Evolutionary conservation across 495 filamentous ascomycete genomes (phyloP).

Genomic region (Aspergillus conjunctus): DNA sequence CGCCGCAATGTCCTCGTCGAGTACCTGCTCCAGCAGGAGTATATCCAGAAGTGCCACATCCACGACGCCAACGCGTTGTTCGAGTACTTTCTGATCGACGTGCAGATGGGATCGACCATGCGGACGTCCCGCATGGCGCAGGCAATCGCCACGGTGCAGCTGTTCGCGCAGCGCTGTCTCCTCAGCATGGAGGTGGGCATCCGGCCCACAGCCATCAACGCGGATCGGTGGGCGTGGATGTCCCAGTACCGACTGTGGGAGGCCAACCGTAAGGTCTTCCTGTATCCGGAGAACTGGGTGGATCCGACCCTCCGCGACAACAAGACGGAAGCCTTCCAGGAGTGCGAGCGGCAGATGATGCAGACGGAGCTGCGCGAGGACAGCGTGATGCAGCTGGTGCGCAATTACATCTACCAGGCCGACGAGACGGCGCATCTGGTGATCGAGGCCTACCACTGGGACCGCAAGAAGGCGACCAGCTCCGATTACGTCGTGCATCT

Average conservation of each 20-base stretch:
- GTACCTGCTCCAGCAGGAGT: constrained; percentile 2
- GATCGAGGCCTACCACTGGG: neutral
- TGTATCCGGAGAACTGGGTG: constrained; percentile 47
- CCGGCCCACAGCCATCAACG: neutral
- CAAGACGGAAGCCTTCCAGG: constrained; percentile 34
- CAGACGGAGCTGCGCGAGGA: constrained; percentile 32
- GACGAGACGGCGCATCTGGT: neutral
- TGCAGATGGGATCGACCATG: constrained; percentile 1
- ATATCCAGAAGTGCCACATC: neutral
- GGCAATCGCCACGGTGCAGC: constrained; percentile 7
- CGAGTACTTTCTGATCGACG: constrained; percentile 9
- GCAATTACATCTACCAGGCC: neutral
- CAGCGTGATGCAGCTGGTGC: no score
- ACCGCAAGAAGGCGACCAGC: neutral
- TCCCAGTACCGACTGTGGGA: constrained; percentile 32
- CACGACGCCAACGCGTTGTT: neutral
- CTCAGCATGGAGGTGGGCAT: neutral
- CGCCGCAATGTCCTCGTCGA: neutral
- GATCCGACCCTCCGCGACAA: constrained; percentile 41
- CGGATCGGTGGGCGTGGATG: constrained; percentile 29
- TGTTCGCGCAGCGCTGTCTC: neutral
- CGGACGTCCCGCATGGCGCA: neutral
- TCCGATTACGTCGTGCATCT: neutral
- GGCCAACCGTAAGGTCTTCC: constrained; percentile 41
- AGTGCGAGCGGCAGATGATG: constrained; percentile 30